Percentiles rank a stretch among this genome's conserved stretches.
Conservation (phyloP, 345 rosid genomes). For the Gossypium australe region DNA sequence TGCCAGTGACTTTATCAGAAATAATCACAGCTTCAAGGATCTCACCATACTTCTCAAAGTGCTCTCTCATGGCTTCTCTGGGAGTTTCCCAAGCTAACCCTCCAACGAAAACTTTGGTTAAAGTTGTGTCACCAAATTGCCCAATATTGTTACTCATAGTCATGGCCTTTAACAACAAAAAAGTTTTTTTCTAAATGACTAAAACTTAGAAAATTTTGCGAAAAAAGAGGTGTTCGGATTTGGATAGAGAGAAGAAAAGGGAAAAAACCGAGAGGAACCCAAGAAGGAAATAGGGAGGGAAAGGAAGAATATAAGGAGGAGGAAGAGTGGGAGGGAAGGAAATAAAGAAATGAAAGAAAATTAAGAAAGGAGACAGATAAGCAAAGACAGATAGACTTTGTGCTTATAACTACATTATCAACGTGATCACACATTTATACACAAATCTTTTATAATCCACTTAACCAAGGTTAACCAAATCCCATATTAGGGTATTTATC, state of each 20-base stretch:
- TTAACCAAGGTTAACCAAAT: not conserved
- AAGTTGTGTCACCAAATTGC: slow-evolving; percentile 81
- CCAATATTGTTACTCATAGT: slow-evolving; percentile 48
- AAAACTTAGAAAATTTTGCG: not conserved
- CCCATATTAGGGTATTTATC: no score
- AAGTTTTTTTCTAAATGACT: no score
- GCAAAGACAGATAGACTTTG: slow-evolving; percentile 50
- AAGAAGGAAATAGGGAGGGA: slow-evolving; percentile 7
- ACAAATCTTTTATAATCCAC: not conserved
- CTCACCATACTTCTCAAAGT: slow-evolving; percentile 85
- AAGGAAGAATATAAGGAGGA: slow-evolving; percentile 22
- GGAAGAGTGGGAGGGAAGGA: slow-evolving; percentile 9
- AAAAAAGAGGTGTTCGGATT: not conserved
- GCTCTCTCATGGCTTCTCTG: slow-evolving; percentile 74
- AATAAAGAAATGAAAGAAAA: slow-evolving; percentile 30
- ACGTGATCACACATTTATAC: slow-evolving; percentile 36
- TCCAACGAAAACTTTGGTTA: slow-evolving; percentile 94
- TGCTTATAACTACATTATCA: slow-evolving; percentile 20
- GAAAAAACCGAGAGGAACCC: slow-evolving; percentile 2
- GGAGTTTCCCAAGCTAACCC: slow-evolving; percentile 98
- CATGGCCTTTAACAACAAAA: slow-evolving; percentile 15
- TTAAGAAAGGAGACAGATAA: slow-evolving; percentile 38
- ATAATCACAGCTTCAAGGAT: slow-evolving; percentile 95
- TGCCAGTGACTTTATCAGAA: slow-evolving; percentile 79
- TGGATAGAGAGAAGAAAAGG: slow-evolving; percentile 2